Conservation (phyloP, 768 basidiomycete species). For the Xerocomus spinulosus region DNA sequence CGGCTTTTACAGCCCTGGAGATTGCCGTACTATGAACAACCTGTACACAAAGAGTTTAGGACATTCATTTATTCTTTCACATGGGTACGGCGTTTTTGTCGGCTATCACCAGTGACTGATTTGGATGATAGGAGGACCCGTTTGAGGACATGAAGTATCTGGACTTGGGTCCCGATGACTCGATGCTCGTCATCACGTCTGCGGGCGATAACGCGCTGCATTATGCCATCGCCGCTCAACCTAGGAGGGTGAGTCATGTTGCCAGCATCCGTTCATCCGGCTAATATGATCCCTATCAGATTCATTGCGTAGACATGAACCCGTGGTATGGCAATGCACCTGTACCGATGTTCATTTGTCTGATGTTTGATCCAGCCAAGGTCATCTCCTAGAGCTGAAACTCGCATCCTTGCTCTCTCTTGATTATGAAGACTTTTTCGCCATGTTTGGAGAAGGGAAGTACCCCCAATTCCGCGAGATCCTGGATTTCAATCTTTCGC, state of each 20-base stretch:
- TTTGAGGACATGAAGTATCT: conserved; percentile 66
- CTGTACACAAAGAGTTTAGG: conserved; percentile 62
- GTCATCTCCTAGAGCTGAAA: conserved; percentile 75
- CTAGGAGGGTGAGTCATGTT: conserved; percentile 41
- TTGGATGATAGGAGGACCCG: conserved; percentile 56
- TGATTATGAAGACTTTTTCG: conserved; percentile 57
- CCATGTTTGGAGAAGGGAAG: conserved; percentile 62
- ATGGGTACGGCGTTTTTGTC: conserved; percentile 36
- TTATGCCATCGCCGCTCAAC: conserved; percentile 64
- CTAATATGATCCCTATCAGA: conserved; percentile 26
- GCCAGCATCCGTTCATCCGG: background rate
- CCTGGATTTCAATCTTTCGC: conserved; percentile 57
- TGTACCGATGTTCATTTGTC: background rate
- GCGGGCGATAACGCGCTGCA: conserved; percentile 80
- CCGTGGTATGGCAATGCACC: conserved; percentile 38
- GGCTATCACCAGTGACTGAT: background rate
- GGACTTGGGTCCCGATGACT: conserved; percentile 53
- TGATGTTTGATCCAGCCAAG: conserved; percentile 43
- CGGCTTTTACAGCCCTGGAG: conserved; percentile 49
- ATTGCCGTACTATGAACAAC: conserved; percentile 65
- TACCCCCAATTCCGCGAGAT: conserved; percentile 56
- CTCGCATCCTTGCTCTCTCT: conserved; percentile 59
- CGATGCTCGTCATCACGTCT: conserved; percentile 69
- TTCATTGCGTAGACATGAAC: conserved; percentile 74
- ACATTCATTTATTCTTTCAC: conserved; percentile 64